Conservation (phyloP, 2,329 filamentous ascomycete genomes). For the Hypoxylon sp. region DNA sequence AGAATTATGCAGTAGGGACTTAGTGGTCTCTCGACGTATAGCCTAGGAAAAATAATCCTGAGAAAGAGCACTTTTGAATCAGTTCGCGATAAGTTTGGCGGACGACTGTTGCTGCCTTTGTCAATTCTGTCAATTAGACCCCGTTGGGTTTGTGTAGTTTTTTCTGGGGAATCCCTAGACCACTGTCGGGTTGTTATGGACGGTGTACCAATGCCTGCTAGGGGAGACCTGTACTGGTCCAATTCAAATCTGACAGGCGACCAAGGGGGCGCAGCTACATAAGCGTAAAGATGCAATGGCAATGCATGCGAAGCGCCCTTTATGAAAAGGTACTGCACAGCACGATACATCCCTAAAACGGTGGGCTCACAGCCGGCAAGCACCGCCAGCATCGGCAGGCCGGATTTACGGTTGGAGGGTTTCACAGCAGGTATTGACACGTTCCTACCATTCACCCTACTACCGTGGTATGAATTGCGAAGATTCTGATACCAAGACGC, state of each 20-base stretch:
- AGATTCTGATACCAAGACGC: constrained; percentile 33
- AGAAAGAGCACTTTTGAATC: background rate
- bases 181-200: constrained; percentile 17
- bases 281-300: constrained; percentile 27
- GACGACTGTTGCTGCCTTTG: constrained; percentile 9
- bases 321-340: constrained; percentile 28
- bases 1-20: constrained; percentile 13
- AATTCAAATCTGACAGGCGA: constrained; percentile 41
- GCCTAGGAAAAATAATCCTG: constrained; percentile 3
- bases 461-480: constrained; percentile 30
- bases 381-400: constrained; percentile 30
- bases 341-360: constrained; percentile 19
- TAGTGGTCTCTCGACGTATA: background rate
- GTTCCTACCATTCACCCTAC: constrained; percentile 38
- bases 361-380: constrained; percentile 36
- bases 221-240: constrained; percentile 21
- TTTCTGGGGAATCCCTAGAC: constrained; percentile 33
- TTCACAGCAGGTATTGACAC: constrained; percentile 41
- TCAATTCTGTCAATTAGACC: constrained; percentile 10
- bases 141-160: constrained; percentile 15
- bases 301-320: constrained; percentile 21
- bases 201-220: constrained; percentile 19
- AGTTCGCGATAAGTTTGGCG: constrained; percentile 7
- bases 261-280: constrained; percentile 46
- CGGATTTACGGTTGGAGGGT: constrained; percentile 33